Evolutionary conservation across 257 asterid species (phyloP).

Genomic region (Cruciata laevipes): DNA sequence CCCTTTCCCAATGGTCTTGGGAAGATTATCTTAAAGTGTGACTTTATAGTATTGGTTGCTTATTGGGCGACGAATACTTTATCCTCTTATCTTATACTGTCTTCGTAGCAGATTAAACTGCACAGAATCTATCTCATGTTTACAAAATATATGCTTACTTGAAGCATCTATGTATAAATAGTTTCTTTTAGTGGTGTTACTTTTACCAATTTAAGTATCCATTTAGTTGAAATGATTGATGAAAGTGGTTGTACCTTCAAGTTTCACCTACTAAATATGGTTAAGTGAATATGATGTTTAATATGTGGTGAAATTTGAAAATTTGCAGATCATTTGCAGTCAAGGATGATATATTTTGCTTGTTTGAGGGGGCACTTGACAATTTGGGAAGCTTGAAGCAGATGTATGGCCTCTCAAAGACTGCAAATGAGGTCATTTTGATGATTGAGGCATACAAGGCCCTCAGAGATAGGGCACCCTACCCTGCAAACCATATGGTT

Average conservation of each 20-base stretch:
- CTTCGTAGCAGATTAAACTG: background rate
- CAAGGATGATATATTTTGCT: conserved; percentile 93
- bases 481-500: conserved; percentile 90
- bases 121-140: no score
- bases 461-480: conserved; percentile 96
- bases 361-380: conserved; percentile 89
- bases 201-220: no score
- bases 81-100: background rate
- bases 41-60: background rate
- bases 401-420: conserved; percentile 81
- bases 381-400: conserved; percentile 91
- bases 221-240: no score
- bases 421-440: conserved; percentile 87
- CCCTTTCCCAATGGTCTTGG: background rate
- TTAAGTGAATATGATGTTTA: conserved; percentile 5
- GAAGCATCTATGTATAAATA: no score
- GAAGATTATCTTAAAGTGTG: background rate
- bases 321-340: conserved; percentile 77
- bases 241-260: background rate
- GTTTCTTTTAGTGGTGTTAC: no score
- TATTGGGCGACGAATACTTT: background rate
- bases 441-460: conserved; percentile 96
- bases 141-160: no score
- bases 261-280: background rate
- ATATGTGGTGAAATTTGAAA: conserved; percentile 10